Evolutionary conservation across 345 rosid genomes (phyloP).

Genomic region (Ceriops zippeliana): DNA sequence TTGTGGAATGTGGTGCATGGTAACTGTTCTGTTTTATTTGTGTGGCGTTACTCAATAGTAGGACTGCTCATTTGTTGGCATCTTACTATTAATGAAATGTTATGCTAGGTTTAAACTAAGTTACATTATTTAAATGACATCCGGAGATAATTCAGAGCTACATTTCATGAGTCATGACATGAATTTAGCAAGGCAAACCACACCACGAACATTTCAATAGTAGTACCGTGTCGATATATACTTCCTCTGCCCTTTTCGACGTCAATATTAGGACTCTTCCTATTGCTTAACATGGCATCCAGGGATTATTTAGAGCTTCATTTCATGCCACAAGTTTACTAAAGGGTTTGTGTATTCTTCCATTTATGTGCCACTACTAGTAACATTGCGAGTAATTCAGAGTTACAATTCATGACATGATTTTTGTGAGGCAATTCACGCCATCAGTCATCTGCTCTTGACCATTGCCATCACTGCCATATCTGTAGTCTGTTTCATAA

Average conservation of each 20-base stretch:
- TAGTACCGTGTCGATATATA: too few species aligned
- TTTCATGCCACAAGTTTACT: constrained; percentile 18
- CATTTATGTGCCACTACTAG: too few species aligned
- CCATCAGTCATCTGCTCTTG: constrained; percentile 25
- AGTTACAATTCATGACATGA: constrained; percentile 16
- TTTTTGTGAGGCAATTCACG: constrained; percentile 21
- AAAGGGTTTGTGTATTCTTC: too few species aligned
- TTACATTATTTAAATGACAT: constrained; percentile 37
- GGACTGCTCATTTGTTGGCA: constrained; percentile 17
- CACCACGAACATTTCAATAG: too few species aligned
- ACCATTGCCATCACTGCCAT: constrained; percentile 16
- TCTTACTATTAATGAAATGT: constrained; percentile 11
- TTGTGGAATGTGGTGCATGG: constrained; percentile 32
- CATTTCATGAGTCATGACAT: constrained; percentile 31
- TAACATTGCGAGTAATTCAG: constrained; percentile 12
- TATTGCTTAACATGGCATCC: constrained; percentile 35
- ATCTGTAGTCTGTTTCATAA: neutral
- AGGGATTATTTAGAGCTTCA: constrained; percentile 27
- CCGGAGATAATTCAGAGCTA: constrained; percentile 24
- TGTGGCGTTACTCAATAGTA: constrained; percentile 20
- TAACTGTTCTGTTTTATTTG: constrained; percentile 21
- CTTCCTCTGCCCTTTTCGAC: too few species aligned
- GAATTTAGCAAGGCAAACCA: neutral
- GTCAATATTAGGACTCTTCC: too few species aligned
- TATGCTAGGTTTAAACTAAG: constrained; percentile 28